These are phyloP conservation scores for Prunus armeniaca DNA, from an alignment of 306 rosid species.

Conservation along the genomic window DNA sequence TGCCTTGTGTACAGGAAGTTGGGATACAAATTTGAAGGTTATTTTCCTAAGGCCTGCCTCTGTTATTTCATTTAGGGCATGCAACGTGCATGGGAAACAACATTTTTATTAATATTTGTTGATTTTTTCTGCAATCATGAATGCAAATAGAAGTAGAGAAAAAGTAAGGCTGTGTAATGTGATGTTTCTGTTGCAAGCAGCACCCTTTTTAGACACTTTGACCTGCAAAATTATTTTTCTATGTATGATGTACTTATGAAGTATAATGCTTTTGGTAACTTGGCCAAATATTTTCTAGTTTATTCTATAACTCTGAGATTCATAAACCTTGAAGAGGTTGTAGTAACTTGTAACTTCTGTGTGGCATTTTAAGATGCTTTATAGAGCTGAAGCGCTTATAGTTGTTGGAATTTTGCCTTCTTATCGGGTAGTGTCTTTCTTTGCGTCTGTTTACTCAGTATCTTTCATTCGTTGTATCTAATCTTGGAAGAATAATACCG, in stretches of 20 bases:
- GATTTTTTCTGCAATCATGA: neutral
- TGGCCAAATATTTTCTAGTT: neutral
- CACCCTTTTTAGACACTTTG: neutral
- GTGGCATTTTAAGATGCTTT: neutral
- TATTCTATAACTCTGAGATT: neutral
- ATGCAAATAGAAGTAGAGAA: neutral
- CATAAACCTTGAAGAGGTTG: neutral
- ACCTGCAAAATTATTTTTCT: neutral
- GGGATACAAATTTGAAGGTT: conserved; percentile 95
- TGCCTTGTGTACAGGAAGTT: conserved; percentile 98
- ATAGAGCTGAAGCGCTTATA: neutral
- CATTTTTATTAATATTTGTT: neutral
- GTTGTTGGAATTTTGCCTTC: neutral
- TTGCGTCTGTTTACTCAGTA: neutral
- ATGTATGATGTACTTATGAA: neutral
- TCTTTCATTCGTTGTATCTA: neutral
- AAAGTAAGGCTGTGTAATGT: neutral
- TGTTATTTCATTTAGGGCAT: conserved; percentile 3
- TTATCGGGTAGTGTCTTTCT: neutral
- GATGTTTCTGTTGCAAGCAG: neutral
- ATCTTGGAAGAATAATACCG: neutral
- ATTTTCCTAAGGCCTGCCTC: conserved; percentile 21
- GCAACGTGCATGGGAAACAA: neutral
- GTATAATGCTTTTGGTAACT: neutral
- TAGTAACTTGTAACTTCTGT: neutral